Evolutionary conservation across 306 rosid genomes (phyloP), one percentile per base, ranked within the genome.

Genomic region (Nissolia schottii): DNA sequence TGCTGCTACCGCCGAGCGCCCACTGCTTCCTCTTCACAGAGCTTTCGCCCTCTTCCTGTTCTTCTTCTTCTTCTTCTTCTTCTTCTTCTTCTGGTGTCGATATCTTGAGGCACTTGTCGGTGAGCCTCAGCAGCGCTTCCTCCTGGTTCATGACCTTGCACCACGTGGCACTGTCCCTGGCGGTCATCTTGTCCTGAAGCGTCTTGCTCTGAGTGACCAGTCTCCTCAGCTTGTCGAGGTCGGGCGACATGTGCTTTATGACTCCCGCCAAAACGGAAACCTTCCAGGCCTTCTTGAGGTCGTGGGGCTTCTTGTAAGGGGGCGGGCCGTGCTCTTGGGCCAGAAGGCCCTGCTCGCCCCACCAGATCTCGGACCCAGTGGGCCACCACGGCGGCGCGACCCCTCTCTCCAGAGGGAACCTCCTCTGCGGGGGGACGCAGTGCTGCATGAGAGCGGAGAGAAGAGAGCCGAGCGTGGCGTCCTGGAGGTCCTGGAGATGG

Each of bases 331-430:
- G 45, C 5, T 87, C 87, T 2, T 78, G 79, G 10, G 89, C 81
- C 22, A 70, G 1, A 0, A 77, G 53, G 8, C 93, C 91, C 24
- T 86, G 83, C 4, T 87, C 72, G 0, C 92, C 92, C 97, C 82
- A 79, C 82, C 82, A 79, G 6, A 68, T 0, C 55, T 89, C 87
- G 0, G 3, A 16, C 2, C 88, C 88, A 0, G 65, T 87, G 20
- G 91, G 89, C 97, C 97, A 89, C 90, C 92, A 89, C 0, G 90
- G 82, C 69, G 91, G 89, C 5, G 81, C 74, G 0, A 87, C 4
- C 0, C 92, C 91, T 12, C 73, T 89, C 20, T 91, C 87, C 0
- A 80, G 10, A 0, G 93, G 89, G 27, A 78, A 87, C 34, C 77
- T 81, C 59, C 85, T 66, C 14, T 84, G 93, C 0, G 31, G 89